Percentiles rank a stretch among this genome's conserved stretches.
Evolutionary conservation across 768 basidiomycete species (phyloP).

Genomic region (Rubroboletus pulcherrimus): DNA sequence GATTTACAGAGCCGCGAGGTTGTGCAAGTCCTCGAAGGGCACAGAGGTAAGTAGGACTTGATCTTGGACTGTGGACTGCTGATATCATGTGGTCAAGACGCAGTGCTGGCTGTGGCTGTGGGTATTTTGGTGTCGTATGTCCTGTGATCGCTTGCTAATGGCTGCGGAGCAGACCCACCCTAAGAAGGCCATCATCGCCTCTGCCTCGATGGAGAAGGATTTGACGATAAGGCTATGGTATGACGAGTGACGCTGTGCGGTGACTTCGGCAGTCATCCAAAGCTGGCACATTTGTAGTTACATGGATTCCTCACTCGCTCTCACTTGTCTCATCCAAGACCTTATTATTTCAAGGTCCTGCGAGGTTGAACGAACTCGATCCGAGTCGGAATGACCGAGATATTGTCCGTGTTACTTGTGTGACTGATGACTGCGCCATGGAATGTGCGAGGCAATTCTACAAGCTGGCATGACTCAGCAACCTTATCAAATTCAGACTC

Average conservation of each 20-base stretch:
- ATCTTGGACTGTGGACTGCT: not conserved
- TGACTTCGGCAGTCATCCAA: too few species aligned
- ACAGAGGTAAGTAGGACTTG: conserved; percentile 54
- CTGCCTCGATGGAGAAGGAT: conserved; percentile 89
- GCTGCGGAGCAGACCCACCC: conserved; percentile 65
- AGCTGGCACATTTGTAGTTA: too few species aligned
- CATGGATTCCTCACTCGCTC: too few species aligned
- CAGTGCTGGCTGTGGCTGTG: conserved; percentile 78
- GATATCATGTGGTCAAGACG: conserved; percentile 32
- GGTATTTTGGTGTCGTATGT: conserved; percentile 21
- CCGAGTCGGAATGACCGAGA: not conserved
- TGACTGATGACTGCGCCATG: not conserved
- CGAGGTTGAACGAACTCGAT: too few species aligned
- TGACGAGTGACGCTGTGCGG: conserved; percentile 34
- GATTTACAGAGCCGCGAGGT: conserved; percentile 80
- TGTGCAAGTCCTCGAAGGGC: conserved; percentile 72
- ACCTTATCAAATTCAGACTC: conserved; percentile 8
- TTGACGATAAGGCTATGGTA: conserved; percentile 80
- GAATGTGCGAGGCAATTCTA: conserved; percentile 12
- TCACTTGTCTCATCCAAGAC: too few species aligned
- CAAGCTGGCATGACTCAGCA: conserved; percentile 7
- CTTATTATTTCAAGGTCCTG: too few species aligned
- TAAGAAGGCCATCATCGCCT: conserved; percentile 68
- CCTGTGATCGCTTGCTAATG: not conserved
- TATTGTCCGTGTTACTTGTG: too few species aligned